phyloP scores from a whole-genome alignment of 2,329 filamentous ascomycete genomes.

The Trichophyton mentagrophytes region DNA sequence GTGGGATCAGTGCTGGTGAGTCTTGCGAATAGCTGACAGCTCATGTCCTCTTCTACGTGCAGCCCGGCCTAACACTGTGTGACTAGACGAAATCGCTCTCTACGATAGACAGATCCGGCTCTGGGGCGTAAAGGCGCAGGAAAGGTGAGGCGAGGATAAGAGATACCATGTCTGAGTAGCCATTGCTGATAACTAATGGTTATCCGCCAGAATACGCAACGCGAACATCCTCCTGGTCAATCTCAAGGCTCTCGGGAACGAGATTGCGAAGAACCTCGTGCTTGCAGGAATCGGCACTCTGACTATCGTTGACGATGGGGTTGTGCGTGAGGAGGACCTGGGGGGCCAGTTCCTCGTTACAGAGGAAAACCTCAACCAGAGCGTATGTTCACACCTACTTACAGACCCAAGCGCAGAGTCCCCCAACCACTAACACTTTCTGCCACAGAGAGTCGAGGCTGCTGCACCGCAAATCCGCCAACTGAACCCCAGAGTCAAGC shows the following conservation, averaged over 20 bases:
- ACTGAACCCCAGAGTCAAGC: slow-evolving; percentile 76
- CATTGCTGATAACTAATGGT: background rate
- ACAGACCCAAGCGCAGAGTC: background rate
- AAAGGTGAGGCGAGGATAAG: slow-evolving; percentile 38
- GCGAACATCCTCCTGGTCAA: slow-evolving; percentile 84
- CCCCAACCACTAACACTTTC: background rate
- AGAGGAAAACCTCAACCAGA: slow-evolving; percentile 60
- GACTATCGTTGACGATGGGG: slow-evolving; percentile 69
- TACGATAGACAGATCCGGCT: slow-evolving; percentile 96
- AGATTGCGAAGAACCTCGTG: slow-evolving; percentile 94
- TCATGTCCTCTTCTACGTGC: background rate
- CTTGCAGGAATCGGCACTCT: slow-evolving; percentile 83
- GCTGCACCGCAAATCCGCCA: slow-evolving; percentile 65
- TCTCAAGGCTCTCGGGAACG: slow-evolving; percentile 76
- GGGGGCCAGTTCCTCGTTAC: slow-evolving; percentile 73
- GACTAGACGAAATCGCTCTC: slow-evolving; percentile 78
- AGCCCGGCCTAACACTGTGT: background rate
- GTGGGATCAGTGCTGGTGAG: slow-evolving; percentile 2
- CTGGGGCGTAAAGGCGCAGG: slow-evolving; percentile 92
- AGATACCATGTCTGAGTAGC: slow-evolving; percentile 12
- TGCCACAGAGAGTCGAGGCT: slow-evolving; percentile 59
- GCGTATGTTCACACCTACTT: slow-evolving; percentile 34
- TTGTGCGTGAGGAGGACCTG: slow-evolving; percentile 65
- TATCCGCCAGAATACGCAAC: slow-evolving; percentile 55
- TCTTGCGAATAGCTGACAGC: background rate